Evolutionary conservation across 164 flowering plant genomes (phyloP).

Genomic region (Buxus sempervirens): DNA sequence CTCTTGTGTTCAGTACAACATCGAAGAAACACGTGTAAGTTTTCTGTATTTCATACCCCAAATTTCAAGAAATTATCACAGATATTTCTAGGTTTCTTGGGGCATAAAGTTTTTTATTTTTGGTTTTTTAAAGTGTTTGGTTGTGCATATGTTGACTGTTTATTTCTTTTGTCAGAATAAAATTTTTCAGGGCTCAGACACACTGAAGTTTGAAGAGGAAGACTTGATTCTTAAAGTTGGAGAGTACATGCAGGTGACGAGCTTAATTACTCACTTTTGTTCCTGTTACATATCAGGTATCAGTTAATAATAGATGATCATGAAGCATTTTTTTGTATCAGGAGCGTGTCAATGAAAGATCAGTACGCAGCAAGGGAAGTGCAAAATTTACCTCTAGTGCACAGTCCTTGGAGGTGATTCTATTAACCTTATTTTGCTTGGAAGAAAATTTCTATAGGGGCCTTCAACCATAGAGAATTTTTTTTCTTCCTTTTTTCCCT

Average conservation of each 20-base stretch:
- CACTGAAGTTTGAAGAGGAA: constrained; percentile 60
- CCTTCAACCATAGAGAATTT: not conserved
- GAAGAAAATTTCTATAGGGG: not conserved
- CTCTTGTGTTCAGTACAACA: constrained; percentile 73
- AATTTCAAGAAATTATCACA: not conserved
- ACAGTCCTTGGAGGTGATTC: constrained; percentile 46
- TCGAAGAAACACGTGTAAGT: constrained; percentile 94
- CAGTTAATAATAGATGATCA: not conserved
- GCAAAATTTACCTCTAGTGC: constrained; percentile 34
- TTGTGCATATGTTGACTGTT: not conserved
- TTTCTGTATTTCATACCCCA: not conserved
- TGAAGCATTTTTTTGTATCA: constrained; percentile 24
- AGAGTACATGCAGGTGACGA: constrained; percentile 79
- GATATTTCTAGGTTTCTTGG: not conserved
- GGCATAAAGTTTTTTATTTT: not conserved
- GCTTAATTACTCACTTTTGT: constrained; percentile 6
- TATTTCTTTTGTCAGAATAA: constrained; percentile 46
- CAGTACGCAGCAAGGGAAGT: constrained; percentile 45
- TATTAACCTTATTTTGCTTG: constrained; percentile 3
- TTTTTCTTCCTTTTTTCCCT: no score
- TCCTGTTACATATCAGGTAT: not conserved
- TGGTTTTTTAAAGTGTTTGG: not conserved
- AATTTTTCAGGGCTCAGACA: constrained; percentile 66
- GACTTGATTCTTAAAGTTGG: constrained; percentile 91
- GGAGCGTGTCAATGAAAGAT: constrained; percentile 85